A percentile compares a stretch with the other conserved stretches of the same genome.
These are phyloP conservation scores for Citrus inodora DNA, from an alignment of 345 rosid species.

Conservation along the genomic window DNA sequence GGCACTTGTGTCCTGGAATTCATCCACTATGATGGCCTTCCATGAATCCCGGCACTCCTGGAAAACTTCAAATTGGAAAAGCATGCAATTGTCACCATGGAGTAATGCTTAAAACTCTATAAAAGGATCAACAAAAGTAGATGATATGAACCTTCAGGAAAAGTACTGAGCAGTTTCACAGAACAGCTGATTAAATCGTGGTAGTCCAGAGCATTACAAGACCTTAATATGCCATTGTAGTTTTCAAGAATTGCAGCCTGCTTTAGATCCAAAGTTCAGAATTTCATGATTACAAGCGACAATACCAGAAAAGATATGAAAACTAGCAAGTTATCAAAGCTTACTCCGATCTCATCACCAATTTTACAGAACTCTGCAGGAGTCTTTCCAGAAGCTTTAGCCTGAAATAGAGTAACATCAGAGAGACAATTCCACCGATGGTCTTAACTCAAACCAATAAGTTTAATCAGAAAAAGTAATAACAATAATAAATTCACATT, in stretches of 20 bases:
- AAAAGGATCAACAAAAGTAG: neutral
- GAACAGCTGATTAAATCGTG: constrained; percentile 88
- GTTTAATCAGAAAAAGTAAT: neutral
- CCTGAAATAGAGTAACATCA: constrained; percentile 42
- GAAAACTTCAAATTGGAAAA: constrained; percentile 42
- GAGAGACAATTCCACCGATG: neutral
- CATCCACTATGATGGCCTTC: constrained; percentile 85
- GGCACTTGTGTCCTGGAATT: constrained; percentile 94
- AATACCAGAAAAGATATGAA: constrained; percentile 15
- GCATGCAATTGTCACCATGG: constrained; percentile 12
- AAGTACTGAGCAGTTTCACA: constrained; percentile 64
- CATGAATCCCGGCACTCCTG: constrained; percentile 74
- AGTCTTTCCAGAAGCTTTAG: constrained; percentile 84
- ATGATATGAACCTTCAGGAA: constrained; percentile 68
- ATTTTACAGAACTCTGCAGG: constrained; percentile 52
- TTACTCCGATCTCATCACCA: constrained; percentile 81
- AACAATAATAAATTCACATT: neutral
- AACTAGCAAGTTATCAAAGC: constrained; percentile 26
- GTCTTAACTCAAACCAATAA: neutral
- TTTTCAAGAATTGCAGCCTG: constrained; percentile 78
- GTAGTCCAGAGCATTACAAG: constrained; percentile 92
- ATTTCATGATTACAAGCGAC: constrained; percentile 21
- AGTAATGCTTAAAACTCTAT: constrained; percentile 16
- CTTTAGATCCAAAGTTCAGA: constrained; percentile 29
- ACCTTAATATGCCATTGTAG: constrained; percentile 61